phyloP scores from a whole-genome alignment of 2,329 filamentous ascomycete genomes.

The Trichoderma simmonsii region DNA sequence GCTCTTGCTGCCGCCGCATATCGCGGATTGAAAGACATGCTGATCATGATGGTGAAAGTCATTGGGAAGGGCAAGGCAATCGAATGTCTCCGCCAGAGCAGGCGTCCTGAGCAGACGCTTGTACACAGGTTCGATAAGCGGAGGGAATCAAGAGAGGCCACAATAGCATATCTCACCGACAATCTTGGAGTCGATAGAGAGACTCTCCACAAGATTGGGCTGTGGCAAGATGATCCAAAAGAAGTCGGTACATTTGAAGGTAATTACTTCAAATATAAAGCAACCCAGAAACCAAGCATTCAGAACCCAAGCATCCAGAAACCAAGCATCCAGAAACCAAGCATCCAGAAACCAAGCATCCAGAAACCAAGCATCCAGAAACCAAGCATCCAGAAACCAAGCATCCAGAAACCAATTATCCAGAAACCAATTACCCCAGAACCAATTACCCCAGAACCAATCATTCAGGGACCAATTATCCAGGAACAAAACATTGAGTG shows the following conservation, averaged over 20 bases:
- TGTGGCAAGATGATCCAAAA: not conserved
- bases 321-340: too few species aligned
- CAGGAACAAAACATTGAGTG: too few species aligned
- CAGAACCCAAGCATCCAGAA: too few species aligned
- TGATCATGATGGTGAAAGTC: not conserved
- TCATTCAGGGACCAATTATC: too few species aligned
- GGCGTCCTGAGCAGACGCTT: not conserved
- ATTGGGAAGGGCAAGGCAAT: not conserved
- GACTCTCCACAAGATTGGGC: not conserved
- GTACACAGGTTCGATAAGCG: too few species aligned
- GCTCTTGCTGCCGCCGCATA: conserved; percentile 10
- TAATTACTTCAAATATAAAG: rapidly evolving
- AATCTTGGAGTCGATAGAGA: conserved; percentile 1
- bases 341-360: too few species aligned
- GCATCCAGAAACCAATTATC: too few species aligned
- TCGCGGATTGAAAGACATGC: not conserved
- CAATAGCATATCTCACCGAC: not conserved
- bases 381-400: too few species aligned
- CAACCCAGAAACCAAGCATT: not conserved
- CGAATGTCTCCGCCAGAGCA: not conserved
- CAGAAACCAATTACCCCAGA: too few species aligned
- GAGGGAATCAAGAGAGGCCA: not conserved
- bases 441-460: too few species aligned
- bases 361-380: too few species aligned
- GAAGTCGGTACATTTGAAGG: not conserved